These are phyloP conservation scores for Microstegium vimineum DNA, from an alignment of 176 grass and related monocot genomes.

Conservation along the genomic window DNA sequence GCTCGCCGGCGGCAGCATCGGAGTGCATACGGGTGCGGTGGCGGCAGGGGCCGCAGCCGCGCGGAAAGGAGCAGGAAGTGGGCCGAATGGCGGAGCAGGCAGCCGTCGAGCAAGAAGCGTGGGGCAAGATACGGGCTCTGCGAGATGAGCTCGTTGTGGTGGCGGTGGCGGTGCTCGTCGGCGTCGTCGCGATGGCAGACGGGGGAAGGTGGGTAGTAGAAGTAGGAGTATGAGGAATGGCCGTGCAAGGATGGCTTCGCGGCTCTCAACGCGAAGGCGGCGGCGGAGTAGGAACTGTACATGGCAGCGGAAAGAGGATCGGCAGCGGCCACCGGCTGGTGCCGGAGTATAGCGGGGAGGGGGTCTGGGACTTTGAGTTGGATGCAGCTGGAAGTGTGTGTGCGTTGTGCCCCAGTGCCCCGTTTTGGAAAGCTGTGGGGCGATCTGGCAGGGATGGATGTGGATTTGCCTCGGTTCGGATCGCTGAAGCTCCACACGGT, in stretches of 20 bases:
- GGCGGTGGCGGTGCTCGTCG: background rate
- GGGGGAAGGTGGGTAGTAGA: constrained; percentile 10
- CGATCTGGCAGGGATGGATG: background rate
- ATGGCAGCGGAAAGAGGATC: constrained; percentile 10
- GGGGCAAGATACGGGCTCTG: constrained; percentile 13
- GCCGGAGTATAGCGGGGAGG: background rate
- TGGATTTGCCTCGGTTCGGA: too few relatives aligned
- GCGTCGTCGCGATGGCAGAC: constrained; percentile 22
- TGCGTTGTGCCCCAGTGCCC: background rate
- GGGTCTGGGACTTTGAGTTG: background rate
- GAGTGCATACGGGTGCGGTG: constrained; percentile 4
- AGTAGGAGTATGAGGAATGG: constrained; percentile 19
- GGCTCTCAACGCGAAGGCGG: constrained; percentile 30
- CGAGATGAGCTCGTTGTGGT: constrained; percentile 22
- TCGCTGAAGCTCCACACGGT: too few relatives aligned
- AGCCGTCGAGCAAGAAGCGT: constrained; percentile 37
- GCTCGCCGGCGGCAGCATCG: constrained; percentile 32
- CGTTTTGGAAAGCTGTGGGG: background rate
- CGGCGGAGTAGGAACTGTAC: constrained; percentile 55
- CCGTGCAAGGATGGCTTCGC: constrained; percentile 38
- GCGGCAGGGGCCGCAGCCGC: constrained; percentile 20
- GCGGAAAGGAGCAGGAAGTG: constrained; percentile 41
- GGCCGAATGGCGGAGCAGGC: constrained; percentile 47
- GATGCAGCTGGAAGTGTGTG: constrained; percentile 24
- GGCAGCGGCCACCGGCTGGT: background rate